phyloP scores from a whole-genome alignment of 192 early-diverging fungal species.

The Backusella liffmaniae region DNA sequence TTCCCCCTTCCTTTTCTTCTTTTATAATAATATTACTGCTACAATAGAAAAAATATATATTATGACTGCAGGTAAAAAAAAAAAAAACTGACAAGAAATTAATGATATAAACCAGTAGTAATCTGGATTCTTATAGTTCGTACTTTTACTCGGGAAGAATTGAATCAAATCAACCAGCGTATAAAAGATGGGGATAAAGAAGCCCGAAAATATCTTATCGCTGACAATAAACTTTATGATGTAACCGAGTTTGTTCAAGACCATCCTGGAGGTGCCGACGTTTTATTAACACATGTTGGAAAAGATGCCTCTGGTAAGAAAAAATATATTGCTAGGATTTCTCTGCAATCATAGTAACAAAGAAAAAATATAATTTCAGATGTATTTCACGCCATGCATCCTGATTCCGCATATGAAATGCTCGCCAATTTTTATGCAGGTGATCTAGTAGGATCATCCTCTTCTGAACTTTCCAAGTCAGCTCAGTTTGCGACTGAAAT shows the following conservation, averaged over 20 bases:
- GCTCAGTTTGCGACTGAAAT: constrained; percentile 59
- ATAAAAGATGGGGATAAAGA: constrained; percentile 38
- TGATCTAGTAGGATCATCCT: constrained; percentile 45
- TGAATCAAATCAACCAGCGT: constrained; percentile 5
- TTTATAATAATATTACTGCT: background rate
- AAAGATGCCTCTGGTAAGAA: constrained; percentile 64
- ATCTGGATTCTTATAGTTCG: background rate
- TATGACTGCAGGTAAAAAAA: background rate
- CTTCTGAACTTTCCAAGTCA: constrained; percentile 41
- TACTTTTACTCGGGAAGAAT: constrained; percentile 23
- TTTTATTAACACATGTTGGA: constrained; percentile 73
- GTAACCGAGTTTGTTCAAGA: constrained; percentile 66
- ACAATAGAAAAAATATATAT: background rate
- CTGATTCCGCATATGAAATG: constrained; percentile 55
- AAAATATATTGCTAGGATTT: background rate
- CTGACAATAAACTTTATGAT: constrained; percentile 81
- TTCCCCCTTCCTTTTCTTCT: background rate
- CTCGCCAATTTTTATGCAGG: constrained; percentile 76
- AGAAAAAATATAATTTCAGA: constrained; percentile 30
- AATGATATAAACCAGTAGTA: background rate
- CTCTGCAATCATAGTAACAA: background rate
- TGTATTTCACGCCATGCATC: constrained; percentile 80
- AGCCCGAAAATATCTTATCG: constrained; percentile 56
- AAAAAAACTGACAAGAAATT: background rate
- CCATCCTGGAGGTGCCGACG: constrained; percentile 73